Evolutionary conservation across 1,139 yeast species (phyloP).

Genomic region (Suhomyces anneliseae): DNA sequence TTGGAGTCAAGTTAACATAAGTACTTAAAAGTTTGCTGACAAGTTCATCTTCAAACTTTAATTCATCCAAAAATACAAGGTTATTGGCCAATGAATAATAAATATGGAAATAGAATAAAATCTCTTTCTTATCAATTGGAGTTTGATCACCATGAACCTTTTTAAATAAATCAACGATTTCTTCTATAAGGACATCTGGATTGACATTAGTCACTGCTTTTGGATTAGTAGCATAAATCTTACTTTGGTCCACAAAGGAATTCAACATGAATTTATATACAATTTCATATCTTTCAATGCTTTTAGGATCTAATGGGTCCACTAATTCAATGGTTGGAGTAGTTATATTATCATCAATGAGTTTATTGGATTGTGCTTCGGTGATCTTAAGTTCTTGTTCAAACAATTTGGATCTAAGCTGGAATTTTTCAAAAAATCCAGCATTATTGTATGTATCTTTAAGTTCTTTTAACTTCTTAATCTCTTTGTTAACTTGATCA

Average conservation of each 20-base stretch:
- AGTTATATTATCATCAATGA: slow-evolving; percentile 17
- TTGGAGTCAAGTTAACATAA: slow-evolving; percentile 15
- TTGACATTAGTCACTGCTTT: slow-evolving; percentile 12
- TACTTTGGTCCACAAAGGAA: slow-evolving; percentile 29
- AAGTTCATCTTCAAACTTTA: slow-evolving; percentile 26
- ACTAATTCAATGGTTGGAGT: slow-evolving; percentile 23
- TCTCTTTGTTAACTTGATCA: slow-evolving; percentile 21
- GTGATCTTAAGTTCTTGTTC: slow-evolving; percentile 29
- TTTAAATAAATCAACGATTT: slow-evolving; percentile 24
- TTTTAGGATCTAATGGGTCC: slow-evolving; percentile 22
- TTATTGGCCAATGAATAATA: slow-evolving; percentile 34
- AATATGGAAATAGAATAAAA: slow-evolving; percentile 29
- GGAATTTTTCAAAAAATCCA: slow-evolving; percentile 28
- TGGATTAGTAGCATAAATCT: slow-evolving; percentile 12
- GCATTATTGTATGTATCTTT: slow-evolving; percentile 26
- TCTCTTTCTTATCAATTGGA: slow-evolving; percentile 29
- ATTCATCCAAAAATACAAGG: slow-evolving; percentile 30
- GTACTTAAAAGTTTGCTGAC: slow-evolving; percentile 25
- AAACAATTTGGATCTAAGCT: slow-evolving; percentile 24
- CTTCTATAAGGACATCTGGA: slow-evolving; percentile 23
- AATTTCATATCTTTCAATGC: slow-evolving; percentile 19
- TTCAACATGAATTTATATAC: slow-evolving; percentile 27
- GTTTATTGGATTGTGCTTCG: slow-evolving; percentile 22
- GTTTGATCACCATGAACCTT: slow-evolving; percentile 20
- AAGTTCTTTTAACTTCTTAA: slow-evolving; percentile 21